phyloP scores from a whole-genome alignment of 2,329 filamentous ascomycete genomes.

The Diaporthe aspalathi region DNA sequence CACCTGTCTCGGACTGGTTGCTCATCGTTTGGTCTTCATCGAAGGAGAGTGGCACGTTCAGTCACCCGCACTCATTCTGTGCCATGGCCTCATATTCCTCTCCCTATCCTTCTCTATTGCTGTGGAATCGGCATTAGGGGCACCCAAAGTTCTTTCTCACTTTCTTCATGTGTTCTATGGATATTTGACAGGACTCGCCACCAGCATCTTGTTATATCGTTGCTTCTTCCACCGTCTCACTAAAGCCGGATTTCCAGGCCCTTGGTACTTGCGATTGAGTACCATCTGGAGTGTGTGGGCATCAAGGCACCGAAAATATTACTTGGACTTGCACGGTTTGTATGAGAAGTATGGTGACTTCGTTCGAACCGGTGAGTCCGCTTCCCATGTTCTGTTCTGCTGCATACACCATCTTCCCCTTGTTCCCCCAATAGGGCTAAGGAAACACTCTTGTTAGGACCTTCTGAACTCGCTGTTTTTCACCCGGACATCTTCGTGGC shows the following conservation, averaged over 20 bases:
- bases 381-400: too few species aligned
- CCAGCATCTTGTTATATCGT: not conserved
- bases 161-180: not conserved
- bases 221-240: not conserved
- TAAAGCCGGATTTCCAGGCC: not conserved
- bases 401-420: too few species aligned
- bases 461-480: not conserved
- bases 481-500: not conserved
- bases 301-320: not conserved
- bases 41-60: not conserved
- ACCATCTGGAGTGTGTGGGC: not conserved
- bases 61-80: not conserved
- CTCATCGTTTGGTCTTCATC: not conserved
- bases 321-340: not conserved
- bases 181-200: not conserved
- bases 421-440: too few species aligned
- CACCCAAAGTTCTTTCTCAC: not conserved
- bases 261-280: not conserved
- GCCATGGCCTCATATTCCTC: not conserved
- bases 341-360: not conserved
- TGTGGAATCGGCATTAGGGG: not conserved
- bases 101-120: too few species aligned
- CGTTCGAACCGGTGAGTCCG: not conserved
- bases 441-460: not conserved
- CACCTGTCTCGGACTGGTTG: too few species aligned